Conservation (phyloP, 1,284 basidiomycete species). For the Anthracocystis panici-leucophaei region DNA sequence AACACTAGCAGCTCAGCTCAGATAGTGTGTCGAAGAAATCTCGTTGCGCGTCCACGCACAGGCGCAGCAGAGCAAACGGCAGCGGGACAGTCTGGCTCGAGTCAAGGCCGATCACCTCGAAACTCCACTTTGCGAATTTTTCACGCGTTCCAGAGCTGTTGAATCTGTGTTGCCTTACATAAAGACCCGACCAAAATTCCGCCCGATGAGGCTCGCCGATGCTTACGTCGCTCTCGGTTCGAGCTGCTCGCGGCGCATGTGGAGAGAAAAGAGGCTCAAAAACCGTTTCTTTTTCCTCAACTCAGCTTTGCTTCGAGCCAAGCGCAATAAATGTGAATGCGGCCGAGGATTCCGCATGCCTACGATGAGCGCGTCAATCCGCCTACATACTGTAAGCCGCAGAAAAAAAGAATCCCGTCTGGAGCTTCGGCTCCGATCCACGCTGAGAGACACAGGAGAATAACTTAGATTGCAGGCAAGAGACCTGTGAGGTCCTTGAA, state of each 20-base stretch:
- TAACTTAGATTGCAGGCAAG: too few relatives aligned
- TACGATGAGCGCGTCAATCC: too few relatives aligned
- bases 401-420: too few relatives aligned
- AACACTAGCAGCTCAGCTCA: constrained; percentile 28
- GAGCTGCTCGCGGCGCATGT: not conserved
- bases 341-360: too few relatives aligned
- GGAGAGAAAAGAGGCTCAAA: not conserved
- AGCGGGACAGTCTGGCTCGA: constrained; percentile 5
- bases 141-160: not conserved
- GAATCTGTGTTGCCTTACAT: not conserved
- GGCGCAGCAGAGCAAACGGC: constrained; percentile 13
- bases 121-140: constrained; percentile 30
- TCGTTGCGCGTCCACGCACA: constrained; percentile 44
- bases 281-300: too few relatives aligned
- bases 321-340: too few relatives aligned
- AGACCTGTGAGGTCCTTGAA: too few relatives aligned
- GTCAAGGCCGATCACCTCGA: constrained; percentile 34
- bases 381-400: too few relatives aligned
- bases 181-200: not conserved
- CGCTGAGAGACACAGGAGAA: too few relatives aligned
- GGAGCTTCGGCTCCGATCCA: too few relatives aligned
- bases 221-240: too few relatives aligned
- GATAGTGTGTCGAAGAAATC: constrained; percentile 34
- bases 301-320: too few relatives aligned
- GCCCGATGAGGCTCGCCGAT: not conserved